Percentiles rank a stretch among this genome's conserved stretches.
Conservation (phyloP, 805 yeast genomes). For the Blastobotrys parvus region DNA sequence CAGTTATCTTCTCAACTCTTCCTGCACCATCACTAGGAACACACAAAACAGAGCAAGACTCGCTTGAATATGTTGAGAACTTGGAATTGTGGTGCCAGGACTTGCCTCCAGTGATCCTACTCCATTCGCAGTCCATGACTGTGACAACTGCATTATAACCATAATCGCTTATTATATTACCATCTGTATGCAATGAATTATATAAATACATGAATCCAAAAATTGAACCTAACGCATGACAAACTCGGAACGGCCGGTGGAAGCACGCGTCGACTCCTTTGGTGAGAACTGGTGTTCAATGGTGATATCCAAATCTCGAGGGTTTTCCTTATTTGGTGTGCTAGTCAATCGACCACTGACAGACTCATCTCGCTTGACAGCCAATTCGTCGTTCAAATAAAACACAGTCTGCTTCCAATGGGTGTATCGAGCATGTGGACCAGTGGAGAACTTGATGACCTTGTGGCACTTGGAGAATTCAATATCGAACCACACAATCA, state of each 20-base stretch:
- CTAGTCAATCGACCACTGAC: slow-evolving; percentile 66
- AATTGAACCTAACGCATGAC: slow-evolving; percentile 60
- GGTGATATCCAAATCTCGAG: slow-evolving; percentile 83
- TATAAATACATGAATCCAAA: too few species aligned
- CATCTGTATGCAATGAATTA: too few species aligned
- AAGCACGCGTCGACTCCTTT: slow-evolving; percentile 39
- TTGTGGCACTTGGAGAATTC: slow-evolving; percentile 54
- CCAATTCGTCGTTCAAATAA: slow-evolving; percentile 75
- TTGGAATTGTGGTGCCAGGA: slow-evolving; percentile 74
- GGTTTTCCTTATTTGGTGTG: slow-evolving; percentile 69
- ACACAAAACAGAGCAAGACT: slow-evolving; percentile 57
- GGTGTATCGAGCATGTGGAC: slow-evolving; percentile 88
- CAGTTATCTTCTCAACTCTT: slow-evolving; percentile 76
- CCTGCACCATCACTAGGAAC: slow-evolving; percentile 86
- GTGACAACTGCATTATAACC: slow-evolving; percentile 80
- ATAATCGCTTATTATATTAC: too few species aligned
- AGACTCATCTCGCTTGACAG: slow-evolving; percentile 65
- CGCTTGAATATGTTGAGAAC: slow-evolving; percentile 67
- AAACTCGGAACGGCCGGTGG: slow-evolving; percentile 53
- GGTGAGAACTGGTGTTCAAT: slow-evolving; percentile 47
- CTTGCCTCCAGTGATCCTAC: slow-evolving; percentile 71
- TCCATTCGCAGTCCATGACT: slow-evolving; percentile 91
- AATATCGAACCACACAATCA: slow-evolving; percentile 91
- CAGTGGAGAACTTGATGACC: slow-evolving; percentile 74
- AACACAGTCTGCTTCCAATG: slow-evolving; percentile 99